phyloP scores from a whole-genome alignment of 2,329 filamentous ascomycete genomes.

The Chrysoporthe puriensis region DNA sequence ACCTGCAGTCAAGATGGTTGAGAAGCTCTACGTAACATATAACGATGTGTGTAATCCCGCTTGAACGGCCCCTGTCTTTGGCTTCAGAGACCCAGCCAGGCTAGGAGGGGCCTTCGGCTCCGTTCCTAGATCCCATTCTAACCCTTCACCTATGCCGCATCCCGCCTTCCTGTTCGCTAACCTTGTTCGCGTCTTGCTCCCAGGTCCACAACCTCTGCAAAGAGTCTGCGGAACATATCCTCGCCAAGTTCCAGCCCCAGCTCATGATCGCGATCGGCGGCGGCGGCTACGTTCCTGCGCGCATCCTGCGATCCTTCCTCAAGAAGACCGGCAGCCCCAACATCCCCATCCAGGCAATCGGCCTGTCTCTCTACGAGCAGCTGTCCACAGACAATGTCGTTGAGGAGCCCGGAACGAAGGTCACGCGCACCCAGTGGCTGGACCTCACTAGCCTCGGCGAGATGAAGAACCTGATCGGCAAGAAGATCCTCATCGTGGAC shows the following conservation, averaged over 20 bases:
- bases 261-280: conserved; percentile 99
- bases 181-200: conserved; percentile 17
- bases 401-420: conserved; percentile 87
- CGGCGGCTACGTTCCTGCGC: conserved; percentile 94
- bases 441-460: conserved; percentile 81
- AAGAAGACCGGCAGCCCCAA: conserved; percentile 85
- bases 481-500: conserved; percentile 90
- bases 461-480: conserved; percentile 88
- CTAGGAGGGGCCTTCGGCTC: background rate
- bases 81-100: background rate
- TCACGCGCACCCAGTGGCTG: conserved; percentile 97
- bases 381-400: conserved; percentile 62
- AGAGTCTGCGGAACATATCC: conserved; percentile 77
- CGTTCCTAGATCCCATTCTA: background rate
- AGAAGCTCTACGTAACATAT: conserved; percentile 90
- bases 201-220: conserved; percentile 98
- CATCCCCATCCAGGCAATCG: conserved; percentile 99
- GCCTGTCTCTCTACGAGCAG: conserved; percentile 93
- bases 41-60: conserved; percentile 71
- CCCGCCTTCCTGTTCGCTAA: conserved; percentile 3
- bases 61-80: no score
- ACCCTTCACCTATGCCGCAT: background rate
- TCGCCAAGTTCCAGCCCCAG: conserved; percentile 85
- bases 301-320: conserved; percentile 96
- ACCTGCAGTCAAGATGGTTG: conserved; percentile 63